These are phyloP conservation scores for Chlamydomonas reinhardtii DNA, from an alignment of 163 green algal genomes.

Conservation along the genomic window DNA sequence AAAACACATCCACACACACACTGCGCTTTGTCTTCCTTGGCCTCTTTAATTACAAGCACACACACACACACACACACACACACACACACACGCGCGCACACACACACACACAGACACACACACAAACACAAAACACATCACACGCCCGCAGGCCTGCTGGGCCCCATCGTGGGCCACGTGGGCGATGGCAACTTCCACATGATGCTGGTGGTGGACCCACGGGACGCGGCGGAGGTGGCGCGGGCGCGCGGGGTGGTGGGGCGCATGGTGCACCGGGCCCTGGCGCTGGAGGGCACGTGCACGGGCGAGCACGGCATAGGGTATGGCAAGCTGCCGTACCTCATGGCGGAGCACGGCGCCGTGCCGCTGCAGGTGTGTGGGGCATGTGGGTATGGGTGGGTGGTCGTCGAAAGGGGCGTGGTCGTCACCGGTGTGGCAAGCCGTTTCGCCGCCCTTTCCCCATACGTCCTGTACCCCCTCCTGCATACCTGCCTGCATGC, in stretches of 20 bases:
- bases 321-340: slow-evolving; percentile 80
- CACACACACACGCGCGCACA: background rate
- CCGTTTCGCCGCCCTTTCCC: too few relatives aligned
- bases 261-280: slow-evolving; percentile 65
- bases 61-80: too few relatives aligned
- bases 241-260: slow-evolving; percentile 58
- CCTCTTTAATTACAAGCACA: too few relatives aligned
- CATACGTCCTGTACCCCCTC: too few relatives aligned
- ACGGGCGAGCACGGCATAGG: slow-evolving; percentile 85
- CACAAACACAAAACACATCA: too few relatives aligned
- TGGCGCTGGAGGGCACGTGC: slow-evolving; percentile 35
- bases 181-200: slow-evolving; percentile 80
- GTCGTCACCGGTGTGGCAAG: too few relatives aligned
- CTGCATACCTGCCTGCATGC: too few relatives aligned
- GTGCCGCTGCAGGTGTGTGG: slow-evolving; percentile 44
- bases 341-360: slow-evolving; percentile 71
- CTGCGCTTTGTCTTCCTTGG: too few relatives aligned
- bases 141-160: slow-evolving; percentile 55
- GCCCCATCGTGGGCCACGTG: slow-evolving; percentile 78
- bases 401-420: too few relatives aligned
- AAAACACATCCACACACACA: too few relatives aligned
- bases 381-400: too few relatives aligned
- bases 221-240: slow-evolving; percentile 53
- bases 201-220: slow-evolving; percentile 58
- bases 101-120: background rate